Conservation (phyloP, 2,329 filamentous ascomycete genomes). For the Fusarium tricinctum region DNA sequence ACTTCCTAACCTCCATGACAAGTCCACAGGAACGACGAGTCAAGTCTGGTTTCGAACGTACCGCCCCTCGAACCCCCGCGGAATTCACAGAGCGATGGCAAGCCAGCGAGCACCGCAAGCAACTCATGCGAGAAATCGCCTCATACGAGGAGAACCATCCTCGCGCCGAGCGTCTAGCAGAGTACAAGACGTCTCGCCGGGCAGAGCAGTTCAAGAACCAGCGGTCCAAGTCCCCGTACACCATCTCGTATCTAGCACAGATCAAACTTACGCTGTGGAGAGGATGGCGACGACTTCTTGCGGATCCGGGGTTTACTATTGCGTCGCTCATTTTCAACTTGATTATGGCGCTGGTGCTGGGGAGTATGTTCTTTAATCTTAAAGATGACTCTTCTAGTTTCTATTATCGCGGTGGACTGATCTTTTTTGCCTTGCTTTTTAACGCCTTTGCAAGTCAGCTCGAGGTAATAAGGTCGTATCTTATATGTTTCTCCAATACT, state of each 20-base stretch:
- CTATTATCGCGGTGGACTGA: slow-evolving; percentile 61
- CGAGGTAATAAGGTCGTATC: slow-evolving; percentile 44
- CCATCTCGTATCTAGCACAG: slow-evolving; percentile 62
- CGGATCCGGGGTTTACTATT: slow-evolving; percentile 58
- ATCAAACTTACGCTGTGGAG: slow-evolving; percentile 60
- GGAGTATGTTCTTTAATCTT: slow-evolving; percentile 65
- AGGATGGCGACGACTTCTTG: slow-evolving; percentile 56
- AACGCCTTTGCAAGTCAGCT: slow-evolving; percentile 61
- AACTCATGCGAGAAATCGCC: slow-evolving; percentile 50
- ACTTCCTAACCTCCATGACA: slow-evolving; percentile 60
- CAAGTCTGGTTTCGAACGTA: slow-evolving; percentile 51
- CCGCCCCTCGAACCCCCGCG: slow-evolving; percentile 55
- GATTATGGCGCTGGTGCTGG: slow-evolving; percentile 65
- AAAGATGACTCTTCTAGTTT: slow-evolving; percentile 61
- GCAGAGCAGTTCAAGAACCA: slow-evolving; percentile 53
- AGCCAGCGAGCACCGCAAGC: slow-evolving; percentile 44
- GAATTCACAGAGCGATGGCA: slow-evolving; percentile 56
- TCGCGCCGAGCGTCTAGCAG: slow-evolving; percentile 23
- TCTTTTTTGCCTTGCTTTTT: slow-evolving; percentile 67
- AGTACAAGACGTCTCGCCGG: slow-evolving; percentile 43
- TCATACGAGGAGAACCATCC: slow-evolving; percentile 49
- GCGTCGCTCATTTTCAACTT: slow-evolving; percentile 60
- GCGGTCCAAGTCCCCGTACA: slow-evolving; percentile 62
- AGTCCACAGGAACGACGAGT: slow-evolving; percentile 54
- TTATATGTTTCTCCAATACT: background rate